Conservation (phyloP, 2,329 filamentous ascomycete species). For the Colletotrichum sansevieriae region DNA sequence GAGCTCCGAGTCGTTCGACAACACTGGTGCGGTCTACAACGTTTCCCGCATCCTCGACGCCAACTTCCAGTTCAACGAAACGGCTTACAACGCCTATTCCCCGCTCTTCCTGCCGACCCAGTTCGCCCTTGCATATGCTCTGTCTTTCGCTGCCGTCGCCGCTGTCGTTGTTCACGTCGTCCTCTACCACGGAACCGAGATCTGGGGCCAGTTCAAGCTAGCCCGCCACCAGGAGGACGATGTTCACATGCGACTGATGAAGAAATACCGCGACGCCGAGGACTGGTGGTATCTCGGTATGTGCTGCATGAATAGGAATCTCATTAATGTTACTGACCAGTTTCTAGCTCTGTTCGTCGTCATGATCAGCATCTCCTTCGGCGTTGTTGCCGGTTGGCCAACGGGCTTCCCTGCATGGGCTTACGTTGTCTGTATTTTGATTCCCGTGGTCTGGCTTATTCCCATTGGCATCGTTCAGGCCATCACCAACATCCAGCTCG, state of each 20-base stretch:
- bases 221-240: constrained; percentile 70
- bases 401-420: constrained; percentile 71
- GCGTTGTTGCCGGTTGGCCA: constrained; percentile 66
- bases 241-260: constrained; percentile 72
- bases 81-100: constrained; percentile 73
- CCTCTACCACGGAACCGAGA: constrained; percentile 68
- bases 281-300: constrained; percentile 71
- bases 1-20: constrained; percentile 73
- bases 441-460: constrained; percentile 70
- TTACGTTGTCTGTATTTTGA: constrained; percentile 67
- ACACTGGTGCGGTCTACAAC: constrained; percentile 71
- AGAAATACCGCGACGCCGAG: constrained; percentile 70
- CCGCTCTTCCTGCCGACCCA: constrained; percentile 75
- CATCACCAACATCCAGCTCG: constrained; percentile 73
- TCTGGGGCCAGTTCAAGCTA: constrained; percentile 67
- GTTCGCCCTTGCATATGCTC: constrained; percentile 70
- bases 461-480: constrained; percentile 73
- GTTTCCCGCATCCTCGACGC: constrained; percentile 70
- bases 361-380: constrained; percentile 68
- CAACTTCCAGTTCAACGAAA: constrained; percentile 69
- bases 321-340: constrained; percentile 8
- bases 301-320: constrained; percentile 46
- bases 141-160: constrained; percentile 76
- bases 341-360: constrained; percentile 59
- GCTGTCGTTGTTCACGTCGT: constrained; percentile 69